Evolutionary conservation across 305 asterid genomes (phyloP).

Genomic region (Solanum hybrid): DNA sequence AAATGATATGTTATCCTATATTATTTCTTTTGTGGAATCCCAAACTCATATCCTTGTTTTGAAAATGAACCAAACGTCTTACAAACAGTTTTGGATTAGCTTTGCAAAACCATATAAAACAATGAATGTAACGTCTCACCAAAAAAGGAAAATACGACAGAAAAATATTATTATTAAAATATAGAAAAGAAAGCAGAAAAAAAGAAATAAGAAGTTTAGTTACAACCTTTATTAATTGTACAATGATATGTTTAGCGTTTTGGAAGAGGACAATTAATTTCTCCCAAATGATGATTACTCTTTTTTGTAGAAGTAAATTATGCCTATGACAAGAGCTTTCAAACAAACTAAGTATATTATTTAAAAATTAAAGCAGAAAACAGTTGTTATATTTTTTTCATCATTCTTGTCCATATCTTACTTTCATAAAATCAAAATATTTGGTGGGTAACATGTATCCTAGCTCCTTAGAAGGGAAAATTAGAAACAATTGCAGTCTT

Average conservation of each 20-base stretch:
- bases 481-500: background rate
- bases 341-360: background rate
- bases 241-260: background rate
- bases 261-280: background rate
- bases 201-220: background rate
- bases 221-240: background rate
- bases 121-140: background rate
- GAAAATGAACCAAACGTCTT: background rate
- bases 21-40: background rate
- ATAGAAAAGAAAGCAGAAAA: background rate
- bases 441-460: background rate
- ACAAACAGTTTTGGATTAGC: background rate
- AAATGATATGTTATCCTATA: background rate
- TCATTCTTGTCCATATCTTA: background rate
- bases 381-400: background rate
- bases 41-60: background rate
- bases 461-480: background rate
- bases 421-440: background rate
- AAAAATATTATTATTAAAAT: background rate
- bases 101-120: background rate
- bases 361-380: background rate
- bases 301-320: background rate
- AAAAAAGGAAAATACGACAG: background rate
- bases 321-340: background rate
- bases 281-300: background rate